Percentiles rank a stretch among this genome's conserved stretches.
phyloP scores from a whole-genome alignment of 1,284 basidiomycete species.

The Veloboletus limbatus region DNA sequence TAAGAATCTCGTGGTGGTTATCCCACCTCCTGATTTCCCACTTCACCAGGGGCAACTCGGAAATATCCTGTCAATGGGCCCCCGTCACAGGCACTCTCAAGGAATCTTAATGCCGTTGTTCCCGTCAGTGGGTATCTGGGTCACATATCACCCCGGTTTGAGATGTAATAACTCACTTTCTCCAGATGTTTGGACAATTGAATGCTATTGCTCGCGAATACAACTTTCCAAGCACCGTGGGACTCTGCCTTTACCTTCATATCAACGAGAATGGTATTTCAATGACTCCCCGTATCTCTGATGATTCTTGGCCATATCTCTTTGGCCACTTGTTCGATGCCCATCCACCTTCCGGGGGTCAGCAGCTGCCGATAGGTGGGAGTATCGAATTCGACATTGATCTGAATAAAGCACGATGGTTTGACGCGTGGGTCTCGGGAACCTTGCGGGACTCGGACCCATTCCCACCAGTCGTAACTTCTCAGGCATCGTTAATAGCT shows the following conservation, averaged over 20 bases:
- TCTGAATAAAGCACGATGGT: conserved; percentile 67
- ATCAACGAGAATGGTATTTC: conserved; percentile 53
- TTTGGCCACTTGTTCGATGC: conserved; percentile 65
- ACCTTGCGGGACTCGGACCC: conserved; percentile 25
- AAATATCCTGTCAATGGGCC: conserved; percentile 57
- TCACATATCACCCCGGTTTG: background rate
- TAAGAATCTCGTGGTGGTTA: conserved; percentile 63
- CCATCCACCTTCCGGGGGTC: conserved; percentile 35
- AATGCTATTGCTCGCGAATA: conserved; percentile 76
- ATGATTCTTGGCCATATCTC: conserved; percentile 71
- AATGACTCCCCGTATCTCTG: conserved; percentile 67
- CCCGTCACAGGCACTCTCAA: conserved; percentile 57
- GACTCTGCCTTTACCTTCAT: conserved; percentile 71
- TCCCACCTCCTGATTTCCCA: conserved; percentile 59
- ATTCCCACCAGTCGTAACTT: conserved; percentile 39
- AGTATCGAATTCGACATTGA: conserved; percentile 80
- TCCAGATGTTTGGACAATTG: conserved; percentile 70
- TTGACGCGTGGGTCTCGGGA: conserved; percentile 61
- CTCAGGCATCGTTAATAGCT: conserved; percentile 38
- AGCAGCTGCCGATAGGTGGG: conserved; percentile 59
- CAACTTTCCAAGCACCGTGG: conserved; percentile 71
- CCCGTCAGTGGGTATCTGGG: conserved; percentile 55
- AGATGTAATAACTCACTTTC: conserved; percentile 3
- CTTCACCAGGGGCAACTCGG: conserved; percentile 61
- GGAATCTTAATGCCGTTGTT: conserved; percentile 74